A percentile compares a stretch with the other conserved stretches of the same genome.
Evolutionary conservation across 78 protist species (phyloP).

Genomic region (Blattamonas nauphoetae): DNA sequence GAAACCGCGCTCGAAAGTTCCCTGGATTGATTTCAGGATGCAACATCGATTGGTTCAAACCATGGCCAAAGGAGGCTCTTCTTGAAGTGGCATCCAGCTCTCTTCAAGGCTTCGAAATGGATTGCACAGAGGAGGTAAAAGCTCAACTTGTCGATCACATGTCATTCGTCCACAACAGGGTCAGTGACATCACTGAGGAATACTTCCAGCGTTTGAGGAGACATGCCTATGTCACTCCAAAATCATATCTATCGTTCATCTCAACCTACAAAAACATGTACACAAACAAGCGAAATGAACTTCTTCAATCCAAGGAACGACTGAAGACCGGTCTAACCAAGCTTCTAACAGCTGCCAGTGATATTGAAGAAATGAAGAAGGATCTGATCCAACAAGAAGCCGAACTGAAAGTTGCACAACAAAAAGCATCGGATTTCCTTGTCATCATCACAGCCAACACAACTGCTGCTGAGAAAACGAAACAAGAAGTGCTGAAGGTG

Average conservation of each 20-base stretch:
- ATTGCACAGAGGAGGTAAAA: conserved; percentile 24
- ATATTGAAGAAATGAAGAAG: conserved; percentile 50
- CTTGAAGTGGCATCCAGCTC: conserved; percentile 42
- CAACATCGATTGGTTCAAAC: conserved; percentile 72
- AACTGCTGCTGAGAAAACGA: conserved; percentile 54
- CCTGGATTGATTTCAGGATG: conserved; percentile 65
- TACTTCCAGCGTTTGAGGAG: conserved; percentile 68
- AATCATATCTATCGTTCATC: conserved; percentile 73
- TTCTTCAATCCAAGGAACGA: conserved; percentile 32
- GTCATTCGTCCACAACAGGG: conserved; percentile 50
- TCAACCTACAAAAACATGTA: conserved; percentile 46
- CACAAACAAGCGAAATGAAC: conserved; percentile 36
- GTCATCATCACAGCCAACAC: conserved; percentile 43
- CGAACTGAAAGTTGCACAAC: conserved; percentile 25
- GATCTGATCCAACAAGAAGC: conserved; percentile 58
- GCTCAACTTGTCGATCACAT: conserved; percentile 35
- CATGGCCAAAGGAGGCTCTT: conserved; percentile 77
- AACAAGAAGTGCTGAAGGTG: conserved; percentile 38
- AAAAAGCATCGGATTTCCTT: conserved; percentile 45
- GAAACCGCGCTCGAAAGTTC: conserved; percentile 60
- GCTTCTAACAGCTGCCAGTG: conserved; percentile 54
- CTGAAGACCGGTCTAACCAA: conserved; percentile 65
- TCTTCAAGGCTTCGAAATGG: conserved; percentile 48
- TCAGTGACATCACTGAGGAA: conserved; percentile 32
- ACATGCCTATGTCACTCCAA: conserved; percentile 70